Percentiles rank a stretch among this genome's conserved stretches.
Conservation (phyloP, 305 asterid genomes). For the Fraxinus ornus region DNA sequence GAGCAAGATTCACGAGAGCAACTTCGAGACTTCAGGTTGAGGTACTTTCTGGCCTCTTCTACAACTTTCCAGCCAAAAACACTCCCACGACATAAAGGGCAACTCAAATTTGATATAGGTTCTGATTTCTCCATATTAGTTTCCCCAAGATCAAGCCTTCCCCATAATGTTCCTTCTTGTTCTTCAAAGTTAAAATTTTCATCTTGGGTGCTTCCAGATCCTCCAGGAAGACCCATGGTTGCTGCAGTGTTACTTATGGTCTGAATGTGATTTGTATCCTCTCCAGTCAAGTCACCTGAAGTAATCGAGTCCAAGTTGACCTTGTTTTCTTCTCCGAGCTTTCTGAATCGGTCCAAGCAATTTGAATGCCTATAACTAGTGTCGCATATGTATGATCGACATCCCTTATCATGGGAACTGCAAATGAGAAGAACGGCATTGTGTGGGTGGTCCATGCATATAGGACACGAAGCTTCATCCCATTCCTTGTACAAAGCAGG, state of each 20-base stretch:
- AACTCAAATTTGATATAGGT: slow-evolving; percentile 46
- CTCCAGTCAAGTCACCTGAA: slow-evolving; percentile 20
- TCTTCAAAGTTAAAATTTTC: slow-evolving; percentile 23
- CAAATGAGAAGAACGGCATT: slow-evolving; percentile 92
- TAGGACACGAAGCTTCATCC: slow-evolving; percentile 88
- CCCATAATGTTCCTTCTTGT: slow-evolving; percentile 30
- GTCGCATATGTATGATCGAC: slow-evolving; percentile 86
- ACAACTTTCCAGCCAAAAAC: slow-evolving; percentile 74
- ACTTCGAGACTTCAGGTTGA: slow-evolving; percentile 65
- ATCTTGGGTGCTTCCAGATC: slow-evolving; percentile 20
- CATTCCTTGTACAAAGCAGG: slow-evolving; percentile 70
- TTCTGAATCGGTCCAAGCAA: slow-evolving; percentile 84
- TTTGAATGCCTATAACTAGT: slow-evolving; percentile 94
- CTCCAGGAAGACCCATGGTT: slow-evolving; percentile 27
- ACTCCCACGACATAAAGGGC: slow-evolving; percentile 91
- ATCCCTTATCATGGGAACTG: slow-evolving; percentile 83
- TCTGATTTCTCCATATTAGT: slow-evolving; percentile 36
- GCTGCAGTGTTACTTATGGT: slow-evolving; percentile 17
- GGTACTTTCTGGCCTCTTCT: slow-evolving; percentile 78
- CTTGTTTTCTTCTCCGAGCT: slow-evolving; percentile 54
- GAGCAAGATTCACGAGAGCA: slow-evolving; percentile 82
- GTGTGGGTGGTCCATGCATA: slow-evolving; percentile 99
- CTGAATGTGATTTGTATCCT: slow-evolving; percentile 22
- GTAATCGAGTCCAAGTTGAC: slow-evolving; percentile 36
- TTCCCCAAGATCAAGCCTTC: slow-evolving; percentile 34